Percentiles rank a stretch among this genome's conserved stretches.
Conservation (phyloP, 345 rosid genomes). For the Syzygium aromaticum region DNA sequence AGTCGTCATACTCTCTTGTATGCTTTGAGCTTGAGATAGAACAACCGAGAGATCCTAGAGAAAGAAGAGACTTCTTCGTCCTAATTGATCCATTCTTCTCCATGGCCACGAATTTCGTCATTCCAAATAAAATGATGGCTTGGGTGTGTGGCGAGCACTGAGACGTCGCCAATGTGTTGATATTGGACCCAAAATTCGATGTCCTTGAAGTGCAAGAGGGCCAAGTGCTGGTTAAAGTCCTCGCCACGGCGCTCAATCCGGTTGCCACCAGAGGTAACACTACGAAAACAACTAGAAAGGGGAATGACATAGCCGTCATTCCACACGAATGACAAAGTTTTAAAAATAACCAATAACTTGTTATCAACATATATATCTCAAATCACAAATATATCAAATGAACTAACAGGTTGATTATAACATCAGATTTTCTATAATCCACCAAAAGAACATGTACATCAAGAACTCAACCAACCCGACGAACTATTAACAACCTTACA, state of each 20-base stretch:
- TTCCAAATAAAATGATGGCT: conserved; percentile 56
- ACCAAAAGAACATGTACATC: too few relatives aligned
- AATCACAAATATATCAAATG: too few relatives aligned
- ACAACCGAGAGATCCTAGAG: not conserved
- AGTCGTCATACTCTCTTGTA: not conserved
- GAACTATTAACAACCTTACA: too few relatives aligned
- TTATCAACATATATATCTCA: too few relatives aligned
- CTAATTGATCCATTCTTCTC: not conserved
- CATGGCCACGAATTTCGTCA: not conserved
- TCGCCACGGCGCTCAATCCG: conserved; percentile 75
- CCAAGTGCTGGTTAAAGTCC: conserved; percentile 72
- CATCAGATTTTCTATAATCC: too few relatives aligned
- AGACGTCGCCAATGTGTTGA: conserved; percentile 45
- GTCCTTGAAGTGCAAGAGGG: conserved; percentile 63
- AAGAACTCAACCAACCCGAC: too few relatives aligned
- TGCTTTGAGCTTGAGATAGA: not conserved
- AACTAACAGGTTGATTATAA: too few relatives aligned
- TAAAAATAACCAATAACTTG: too few relatives aligned
- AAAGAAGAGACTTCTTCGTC: not conserved
- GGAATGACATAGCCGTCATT: too few relatives aligned
- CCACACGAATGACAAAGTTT: too few relatives aligned
- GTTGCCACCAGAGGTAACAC: conserved; percentile 16
- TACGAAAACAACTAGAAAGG: too few relatives aligned
- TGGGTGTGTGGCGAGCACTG: conserved; percentile 74
- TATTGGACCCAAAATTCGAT: conserved; percentile 44